Conservation (phyloP, 352 stramenopile species). For the Globisporangium alternatum region DNA sequence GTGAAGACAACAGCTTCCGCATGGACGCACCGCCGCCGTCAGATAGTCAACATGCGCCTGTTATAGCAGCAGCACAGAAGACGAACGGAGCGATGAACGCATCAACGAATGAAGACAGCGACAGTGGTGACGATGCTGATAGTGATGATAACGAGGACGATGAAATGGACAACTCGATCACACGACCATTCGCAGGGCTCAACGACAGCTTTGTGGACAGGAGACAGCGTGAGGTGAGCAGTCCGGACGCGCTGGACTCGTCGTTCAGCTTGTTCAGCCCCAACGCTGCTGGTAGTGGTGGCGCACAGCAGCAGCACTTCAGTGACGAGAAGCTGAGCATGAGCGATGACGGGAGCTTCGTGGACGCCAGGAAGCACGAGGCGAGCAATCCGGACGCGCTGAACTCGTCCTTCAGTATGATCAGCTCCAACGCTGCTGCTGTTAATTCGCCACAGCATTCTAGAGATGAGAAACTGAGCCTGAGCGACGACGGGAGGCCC, state of each 20-base stretch:
- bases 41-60: not conserved
- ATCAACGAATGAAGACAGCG: not conserved
- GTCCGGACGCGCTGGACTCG: constrained; percentile 6
- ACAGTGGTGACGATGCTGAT: not conserved
- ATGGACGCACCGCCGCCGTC: not conserved
- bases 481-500: not conserved
- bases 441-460: too few relatives aligned
- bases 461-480: too few relatives aligned
- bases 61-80: too few relatives aligned
- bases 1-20: constrained; percentile 6
- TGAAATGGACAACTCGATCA: not conserved
- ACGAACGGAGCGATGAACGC: not conserved
- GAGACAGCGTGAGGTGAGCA: not conserved
- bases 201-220: constrained; percentile 9
- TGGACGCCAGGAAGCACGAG: too few relatives aligned
- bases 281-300: not conserved
- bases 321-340: not conserved
- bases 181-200: not conserved
- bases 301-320: not conserved
- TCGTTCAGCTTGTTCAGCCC: constrained; percentile 11
- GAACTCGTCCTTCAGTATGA: too few relatives aligned
- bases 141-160: not conserved
- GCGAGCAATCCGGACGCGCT: too few relatives aligned
- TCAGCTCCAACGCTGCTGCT: too few relatives aligned
- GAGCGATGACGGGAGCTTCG: too few relatives aligned